Evolutionary conservation across 768 basidiomycete genomes (phyloP).

Genomic region (Amanita polypyramis): DNA sequence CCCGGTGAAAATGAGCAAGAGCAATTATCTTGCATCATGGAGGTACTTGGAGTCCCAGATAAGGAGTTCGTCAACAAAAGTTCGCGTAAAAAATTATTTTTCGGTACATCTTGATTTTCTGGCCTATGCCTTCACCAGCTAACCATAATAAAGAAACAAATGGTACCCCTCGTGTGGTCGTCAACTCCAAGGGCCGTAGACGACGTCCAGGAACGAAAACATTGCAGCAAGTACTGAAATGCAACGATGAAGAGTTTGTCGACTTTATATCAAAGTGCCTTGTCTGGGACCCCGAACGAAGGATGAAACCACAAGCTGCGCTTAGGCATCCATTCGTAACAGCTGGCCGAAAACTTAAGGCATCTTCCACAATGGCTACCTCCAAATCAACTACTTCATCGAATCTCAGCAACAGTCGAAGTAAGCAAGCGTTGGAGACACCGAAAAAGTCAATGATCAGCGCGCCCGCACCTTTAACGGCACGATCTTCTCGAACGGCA

Average conservation of each 20-base stretch:
- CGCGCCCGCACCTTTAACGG: constrained; percentile 80
- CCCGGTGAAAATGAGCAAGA: constrained; percentile 99
- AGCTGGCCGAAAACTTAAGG: constrained; percentile 47
- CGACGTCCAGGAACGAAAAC: constrained; percentile 89
- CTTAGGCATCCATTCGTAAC: constrained; percentile 86
- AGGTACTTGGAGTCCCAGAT: constrained; percentile 92
- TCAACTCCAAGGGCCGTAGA: constrained; percentile 93
- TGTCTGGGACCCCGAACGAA: constrained; percentile 95
- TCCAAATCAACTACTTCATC: constrained; percentile 49
- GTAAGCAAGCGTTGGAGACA: constrained; percentile 49
- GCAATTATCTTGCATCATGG: constrained; percentile 98
- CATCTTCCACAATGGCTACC: constrained; percentile 30
- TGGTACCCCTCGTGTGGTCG: constrained; percentile 85
- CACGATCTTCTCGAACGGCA: constrained; percentile 54
- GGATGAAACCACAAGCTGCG: constrained; percentile 89
- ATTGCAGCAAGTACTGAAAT: constrained; percentile 78
- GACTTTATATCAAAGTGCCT: constrained; percentile 97
- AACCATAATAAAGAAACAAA: constrained; percentile 57
- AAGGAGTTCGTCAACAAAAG: constrained; percentile 92
- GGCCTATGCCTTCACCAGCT: constrained; percentile 7
- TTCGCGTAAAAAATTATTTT: constrained; percentile 90
- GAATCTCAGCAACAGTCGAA: constrained; percentile 40
- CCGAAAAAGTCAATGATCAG: constrained; percentile 88
- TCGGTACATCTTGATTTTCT: constrained; percentile 47
- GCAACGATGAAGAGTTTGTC: constrained; percentile 90